A percentile compares a stretch with the other conserved stretches of the same genome.
These are phyloP conservation scores for Gnaphalium uliginosum DNA, from an alignment of 129 eudicot species.

Conservation along the genomic window DNA sequence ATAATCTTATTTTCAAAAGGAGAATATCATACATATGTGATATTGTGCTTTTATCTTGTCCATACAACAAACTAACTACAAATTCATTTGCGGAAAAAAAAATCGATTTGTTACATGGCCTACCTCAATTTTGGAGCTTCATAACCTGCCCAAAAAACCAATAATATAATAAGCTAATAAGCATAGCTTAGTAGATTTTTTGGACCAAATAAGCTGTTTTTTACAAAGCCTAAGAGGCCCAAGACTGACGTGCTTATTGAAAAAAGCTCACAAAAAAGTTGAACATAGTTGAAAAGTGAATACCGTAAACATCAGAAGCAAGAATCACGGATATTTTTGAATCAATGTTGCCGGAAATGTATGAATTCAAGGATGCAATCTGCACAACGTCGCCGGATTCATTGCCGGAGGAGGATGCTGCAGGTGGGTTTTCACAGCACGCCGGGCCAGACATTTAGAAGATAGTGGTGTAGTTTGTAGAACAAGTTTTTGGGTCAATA, in stretches of 20 bases:
- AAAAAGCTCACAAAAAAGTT: no score
- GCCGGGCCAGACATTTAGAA: constrained; percentile 37
- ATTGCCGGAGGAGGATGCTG: constrained; percentile 27
- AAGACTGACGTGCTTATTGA: no score
- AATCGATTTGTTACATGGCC: constrained; percentile 1
- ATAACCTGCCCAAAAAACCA: constrained; percentile 36
- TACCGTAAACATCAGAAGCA: constrained; percentile 47
- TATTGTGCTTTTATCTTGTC: background rate
- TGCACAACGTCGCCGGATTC: constrained; percentile 42
- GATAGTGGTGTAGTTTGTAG: background rate
- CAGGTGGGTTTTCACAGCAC: constrained; percentile 45
- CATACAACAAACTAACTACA: background rate
- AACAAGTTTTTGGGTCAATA: background rate
- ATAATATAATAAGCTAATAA: background rate
- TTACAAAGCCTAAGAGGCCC: no score
- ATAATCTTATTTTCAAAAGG: background rate
- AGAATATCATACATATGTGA: background rate
- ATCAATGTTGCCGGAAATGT: constrained; percentile 36
- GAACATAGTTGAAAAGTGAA: constrained; percentile 4
- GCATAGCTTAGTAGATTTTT: background rate
- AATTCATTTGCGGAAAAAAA: background rate
- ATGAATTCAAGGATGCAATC: constrained; percentile 43
- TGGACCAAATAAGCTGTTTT: no score
- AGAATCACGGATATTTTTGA: constrained; percentile 40
- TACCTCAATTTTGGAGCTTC: constrained; percentile 55